Evolutionary conservation across 2,329 filamentous ascomycete species (phyloP).

Genomic region (Pseudonectria foliicola): DNA sequence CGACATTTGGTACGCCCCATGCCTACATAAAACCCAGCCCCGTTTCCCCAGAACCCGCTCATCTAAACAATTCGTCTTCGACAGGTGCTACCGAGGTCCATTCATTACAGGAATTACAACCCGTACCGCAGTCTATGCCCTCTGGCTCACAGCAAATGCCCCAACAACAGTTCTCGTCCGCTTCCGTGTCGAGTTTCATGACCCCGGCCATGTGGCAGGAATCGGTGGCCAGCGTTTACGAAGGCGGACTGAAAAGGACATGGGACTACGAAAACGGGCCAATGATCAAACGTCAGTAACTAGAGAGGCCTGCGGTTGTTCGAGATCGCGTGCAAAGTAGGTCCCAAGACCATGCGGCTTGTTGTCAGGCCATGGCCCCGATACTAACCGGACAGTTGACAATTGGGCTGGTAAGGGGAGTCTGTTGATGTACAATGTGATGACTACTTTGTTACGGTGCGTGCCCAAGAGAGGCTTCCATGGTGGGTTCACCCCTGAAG

Average conservation of each 20-base stretch:
- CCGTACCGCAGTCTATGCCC: slow-evolving; percentile 38
- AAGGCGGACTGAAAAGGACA: slow-evolving; percentile 54
- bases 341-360: background rate
- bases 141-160: slow-evolving; percentile 39
- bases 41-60: slow-evolving; percentile 37
- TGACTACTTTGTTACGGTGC: too few species aligned
- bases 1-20: slow-evolving; percentile 72
- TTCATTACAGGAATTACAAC: slow-evolving; percentile 46
- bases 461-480: too few species aligned
- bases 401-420: too few species aligned
- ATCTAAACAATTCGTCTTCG: slow-evolving; percentile 47
- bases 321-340: background rate
- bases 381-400: too few species aligned
- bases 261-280: slow-evolving; percentile 49
- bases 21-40: slow-evolving; percentile 23
- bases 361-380: too few species aligned
- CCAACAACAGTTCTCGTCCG: slow-evolving; percentile 45
- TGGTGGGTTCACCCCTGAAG: too few species aligned
- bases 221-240: slow-evolving; percentile 62
- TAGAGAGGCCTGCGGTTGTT: background rate
- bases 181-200: slow-evolving; percentile 52
- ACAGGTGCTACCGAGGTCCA: slow-evolving; percentile 48
- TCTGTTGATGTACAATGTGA: too few species aligned
- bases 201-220: slow-evolving; percentile 70
- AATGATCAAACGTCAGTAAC: slow-evolving; percentile 25